These are phyloP conservation scores for Penicillium janthinellum DNA, from an alignment of 2,329 filamentous ascomycete genomes.

Conservation along the genomic window DNA sequence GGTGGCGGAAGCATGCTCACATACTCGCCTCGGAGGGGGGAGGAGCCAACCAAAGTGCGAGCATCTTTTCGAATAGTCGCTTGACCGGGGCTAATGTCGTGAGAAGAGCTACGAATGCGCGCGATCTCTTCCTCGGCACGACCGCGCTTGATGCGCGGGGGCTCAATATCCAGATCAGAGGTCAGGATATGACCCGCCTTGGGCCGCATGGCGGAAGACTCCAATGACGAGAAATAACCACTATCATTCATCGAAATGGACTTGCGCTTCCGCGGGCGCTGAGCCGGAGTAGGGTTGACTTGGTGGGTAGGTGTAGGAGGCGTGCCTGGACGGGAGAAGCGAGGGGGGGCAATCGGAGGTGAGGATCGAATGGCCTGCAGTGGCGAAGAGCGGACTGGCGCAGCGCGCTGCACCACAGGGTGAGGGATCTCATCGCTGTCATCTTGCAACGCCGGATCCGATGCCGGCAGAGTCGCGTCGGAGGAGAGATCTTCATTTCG, in stretches of 20 bases:
- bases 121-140: constrained; percentile 95
- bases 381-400: constrained; percentile 49
- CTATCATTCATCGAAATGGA: constrained; percentile 84
- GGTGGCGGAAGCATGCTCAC: constrained; percentile 68
- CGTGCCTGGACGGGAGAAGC: constrained; percentile 66
- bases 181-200: constrained; percentile 66
- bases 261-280: constrained; percentile 73
- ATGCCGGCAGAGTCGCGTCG: constrained; percentile 74
- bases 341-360: constrained; percentile 71
- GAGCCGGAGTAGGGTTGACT: constrained; percentile 64
- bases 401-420: constrained; percentile 26
- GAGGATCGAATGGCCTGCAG: constrained; percentile 76
- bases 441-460: constrained; percentile 63
- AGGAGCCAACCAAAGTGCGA: constrained; percentile 59
- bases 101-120: constrained; percentile 86
- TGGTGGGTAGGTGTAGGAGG: constrained; percentile 66
- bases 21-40: constrained; percentile 64
- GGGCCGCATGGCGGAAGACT: constrained; percentile 82
- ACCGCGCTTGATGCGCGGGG: constrained; percentile 80
- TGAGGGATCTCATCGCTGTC: constrained; percentile 51
- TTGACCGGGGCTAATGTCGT: constrained; percentile 75
- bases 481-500: constrained; percentile 64
- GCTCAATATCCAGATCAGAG: constrained; percentile 72
- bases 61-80: constrained; percentile 46
- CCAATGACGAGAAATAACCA: constrained; percentile 93